A percentile compares a stretch with the other conserved stretches of the same genome.
Conservation (phyloP, 2,329 filamentous ascomycete genomes). For the Pseudopithomyces chartarum region DNA sequence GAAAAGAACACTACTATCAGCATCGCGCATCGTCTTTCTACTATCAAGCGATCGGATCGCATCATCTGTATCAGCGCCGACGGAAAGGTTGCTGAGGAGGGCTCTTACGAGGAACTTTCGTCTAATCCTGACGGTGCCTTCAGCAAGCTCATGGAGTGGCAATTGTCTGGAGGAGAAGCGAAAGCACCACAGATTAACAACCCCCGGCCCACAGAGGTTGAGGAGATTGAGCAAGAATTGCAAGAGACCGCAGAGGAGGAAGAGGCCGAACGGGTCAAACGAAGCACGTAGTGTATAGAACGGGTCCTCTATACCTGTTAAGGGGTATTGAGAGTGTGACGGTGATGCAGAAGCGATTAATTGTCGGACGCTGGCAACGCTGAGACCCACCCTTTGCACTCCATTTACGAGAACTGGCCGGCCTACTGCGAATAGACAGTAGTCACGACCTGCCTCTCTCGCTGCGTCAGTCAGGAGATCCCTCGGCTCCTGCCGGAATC, state of each 20-base stretch:
- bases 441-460: not conserved
- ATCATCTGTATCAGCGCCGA: slow-evolving; percentile 90
- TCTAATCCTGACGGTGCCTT: slow-evolving; percentile 80
- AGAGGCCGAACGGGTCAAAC: slow-evolving; percentile 6
- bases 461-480: not conserved
- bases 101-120: slow-evolving; percentile 79
- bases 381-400: not conserved
- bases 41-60: slow-evolving; percentile 92
- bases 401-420: not conserved
- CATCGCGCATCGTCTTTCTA: slow-evolving; percentile 93
- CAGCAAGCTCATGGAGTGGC: slow-evolving; percentile 97
- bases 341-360: not conserved
- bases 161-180: slow-evolving; percentile 82
- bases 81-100: slow-evolving; percentile 88
- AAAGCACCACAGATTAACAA: slow-evolving; percentile 27
- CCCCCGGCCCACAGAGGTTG: slow-evolving; percentile 52
- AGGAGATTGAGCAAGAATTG: slow-evolving; percentile 55
- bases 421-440: not conserved
- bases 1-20: slow-evolving; percentile 96
- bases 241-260: slow-evolving; percentile 26
- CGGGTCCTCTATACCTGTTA: not conserved
- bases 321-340: not conserved
- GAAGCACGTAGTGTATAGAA: slow-evolving; percentile 3
- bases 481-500: slow-evolving; percentile 1
- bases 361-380: not conserved